Conservation (phyloP, 2,329 filamentous ascomycete genomes). For the Diaporthe helianthi region DNA sequence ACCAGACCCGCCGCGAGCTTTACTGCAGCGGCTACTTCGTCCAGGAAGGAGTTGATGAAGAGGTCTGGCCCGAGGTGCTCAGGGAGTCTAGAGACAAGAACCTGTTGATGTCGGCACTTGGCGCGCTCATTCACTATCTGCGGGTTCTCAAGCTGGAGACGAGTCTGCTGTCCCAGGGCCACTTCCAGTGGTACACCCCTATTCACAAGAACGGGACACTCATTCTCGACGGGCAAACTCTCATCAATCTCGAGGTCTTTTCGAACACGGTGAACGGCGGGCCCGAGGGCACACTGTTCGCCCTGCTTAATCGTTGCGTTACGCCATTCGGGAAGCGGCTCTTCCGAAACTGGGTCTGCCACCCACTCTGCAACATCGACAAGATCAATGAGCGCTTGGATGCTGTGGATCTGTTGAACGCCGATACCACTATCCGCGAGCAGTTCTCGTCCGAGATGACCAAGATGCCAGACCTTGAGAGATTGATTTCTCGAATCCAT, state of each 20-base stretch:
- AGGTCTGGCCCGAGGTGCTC: slow-evolving; percentile 78
- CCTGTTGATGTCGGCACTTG: slow-evolving; percentile 86
- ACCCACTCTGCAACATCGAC: slow-evolving; percentile 83
- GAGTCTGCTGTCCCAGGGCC: slow-evolving; percentile 85
- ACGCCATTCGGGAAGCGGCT: slow-evolving; percentile 97
- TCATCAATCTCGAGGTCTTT: slow-evolving; percentile 98
- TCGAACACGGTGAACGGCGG: slow-evolving; percentile 90
- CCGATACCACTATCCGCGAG: slow-evolving; percentile 80
- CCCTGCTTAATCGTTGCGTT: slow-evolving; percentile 89
- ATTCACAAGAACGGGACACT: slow-evolving; percentile 90
- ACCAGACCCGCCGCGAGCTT: slow-evolving; percentile 82
- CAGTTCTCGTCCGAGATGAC: slow-evolving; percentile 87
- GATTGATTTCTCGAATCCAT: slow-evolving; percentile 92
- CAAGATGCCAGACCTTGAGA: slow-evolving; percentile 92
- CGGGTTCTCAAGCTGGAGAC: slow-evolving; percentile 86
- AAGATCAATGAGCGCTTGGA: slow-evolving; percentile 95
- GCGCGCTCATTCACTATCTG: slow-evolving; percentile 87
- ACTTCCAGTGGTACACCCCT: slow-evolving; percentile 90
- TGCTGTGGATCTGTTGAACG: slow-evolving; percentile 91
- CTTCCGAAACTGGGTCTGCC: slow-evolving; percentile 96
- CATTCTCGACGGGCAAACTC: slow-evolving; percentile 91
- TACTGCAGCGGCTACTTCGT: slow-evolving; percentile 81
- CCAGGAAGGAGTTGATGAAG: slow-evolving; percentile 60
- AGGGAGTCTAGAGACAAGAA: slow-evolving; percentile 78
- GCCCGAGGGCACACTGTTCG: slow-evolving; percentile 85